phyloP scores from a whole-genome alignment of 441 rosid species.

The Adansonia gregorii region DNA sequence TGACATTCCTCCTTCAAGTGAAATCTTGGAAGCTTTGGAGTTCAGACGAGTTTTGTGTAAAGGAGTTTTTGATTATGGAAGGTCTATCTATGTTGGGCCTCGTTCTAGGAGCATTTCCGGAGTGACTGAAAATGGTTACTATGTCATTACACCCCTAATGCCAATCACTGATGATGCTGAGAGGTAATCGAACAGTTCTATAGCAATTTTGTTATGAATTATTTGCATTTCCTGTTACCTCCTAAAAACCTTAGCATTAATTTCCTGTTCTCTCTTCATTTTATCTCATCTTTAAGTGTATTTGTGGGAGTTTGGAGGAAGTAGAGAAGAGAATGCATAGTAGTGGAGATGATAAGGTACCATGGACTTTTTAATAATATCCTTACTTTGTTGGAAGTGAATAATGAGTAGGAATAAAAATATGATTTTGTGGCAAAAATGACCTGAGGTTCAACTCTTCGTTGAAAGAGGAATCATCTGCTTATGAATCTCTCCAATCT shows the following conservation, averaged over 20 bases:
- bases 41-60: constrained; percentile 71
- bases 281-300: background rate
- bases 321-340: background rate
- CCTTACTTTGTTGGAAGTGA: background rate
- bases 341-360: background rate
- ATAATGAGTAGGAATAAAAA: background rate
- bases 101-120: constrained; percentile 93
- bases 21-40: constrained; percentile 57
- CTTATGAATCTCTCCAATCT: background rate
- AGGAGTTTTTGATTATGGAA: constrained; percentile 71
- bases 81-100: constrained; percentile 81
- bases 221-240: background rate
- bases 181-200: constrained; percentile 46
- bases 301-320: background rate
- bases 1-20: constrained; percentile 45
- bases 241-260: too few relatives aligned
- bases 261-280: background rate
- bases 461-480: background rate
- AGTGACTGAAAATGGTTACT: constrained; percentile 87
- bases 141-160: constrained; percentile 75
- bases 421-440: background rate
- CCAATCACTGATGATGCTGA: constrained; percentile 59
- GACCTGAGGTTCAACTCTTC: background rate
- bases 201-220: background rate
- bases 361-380: background rate